Conservation (phyloP, 148 eudicot genomes). For the Arbutus unedo region DNA sequence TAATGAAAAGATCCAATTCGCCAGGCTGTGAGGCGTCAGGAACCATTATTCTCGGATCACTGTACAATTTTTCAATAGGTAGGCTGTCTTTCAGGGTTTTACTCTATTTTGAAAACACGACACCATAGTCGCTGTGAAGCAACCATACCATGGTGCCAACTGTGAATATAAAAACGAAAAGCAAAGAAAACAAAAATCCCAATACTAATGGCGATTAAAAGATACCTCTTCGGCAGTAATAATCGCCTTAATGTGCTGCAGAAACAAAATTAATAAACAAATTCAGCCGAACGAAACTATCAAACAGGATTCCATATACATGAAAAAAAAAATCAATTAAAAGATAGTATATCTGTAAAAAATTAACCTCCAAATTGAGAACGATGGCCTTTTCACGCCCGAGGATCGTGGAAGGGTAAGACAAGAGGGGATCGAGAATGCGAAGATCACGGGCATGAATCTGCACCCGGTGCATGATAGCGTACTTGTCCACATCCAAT, state of each 20-base stretch:
- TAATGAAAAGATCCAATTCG: neutral
- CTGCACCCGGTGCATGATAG: constrained; percentile 77
- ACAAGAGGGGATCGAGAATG: constrained; percentile 70
- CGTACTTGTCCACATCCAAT: constrained; percentile 70
- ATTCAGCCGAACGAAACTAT: constrained; percentile 7
- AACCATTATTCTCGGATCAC: neutral
- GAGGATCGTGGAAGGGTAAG: constrained; percentile 77
- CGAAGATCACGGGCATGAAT: constrained; percentile 93
- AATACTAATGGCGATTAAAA: neutral
- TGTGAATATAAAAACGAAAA: neutral
- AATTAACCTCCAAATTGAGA: constrained; percentile 64
- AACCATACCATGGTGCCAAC: neutral
- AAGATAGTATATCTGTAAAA: neutral
- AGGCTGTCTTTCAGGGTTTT: neutral
- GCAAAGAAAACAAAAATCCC: neutral
- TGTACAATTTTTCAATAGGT: neutral
- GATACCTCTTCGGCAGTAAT: constrained; percentile 79
- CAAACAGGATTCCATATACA: neutral
- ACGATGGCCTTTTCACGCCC: constrained; percentile 86
- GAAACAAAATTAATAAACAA: constrained; percentile 5
- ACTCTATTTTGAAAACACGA: neutral
- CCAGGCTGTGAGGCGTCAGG: neutral
- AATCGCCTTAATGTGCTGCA: constrained; percentile 85
- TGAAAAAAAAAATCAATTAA: neutral
- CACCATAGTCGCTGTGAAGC: neutral